Percentiles rank a stretch among this genome's conserved stretches.
phyloP scores from a whole-genome alignment of 164 flowering plant species.

The Berberis thunbergii region DNA sequence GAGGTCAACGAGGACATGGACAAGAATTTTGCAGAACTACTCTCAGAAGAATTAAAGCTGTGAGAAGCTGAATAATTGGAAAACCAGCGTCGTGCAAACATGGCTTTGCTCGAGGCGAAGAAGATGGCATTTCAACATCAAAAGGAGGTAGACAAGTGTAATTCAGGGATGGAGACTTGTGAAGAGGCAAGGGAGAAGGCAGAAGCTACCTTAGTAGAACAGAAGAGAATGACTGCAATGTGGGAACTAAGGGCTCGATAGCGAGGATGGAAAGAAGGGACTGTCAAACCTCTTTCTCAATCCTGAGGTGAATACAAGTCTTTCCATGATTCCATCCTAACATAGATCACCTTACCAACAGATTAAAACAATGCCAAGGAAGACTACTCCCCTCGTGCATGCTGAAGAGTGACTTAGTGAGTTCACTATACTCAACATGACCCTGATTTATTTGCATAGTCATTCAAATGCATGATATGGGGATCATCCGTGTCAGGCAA shows the following conservation, averaged over 20 bases:
- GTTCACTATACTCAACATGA: too few species aligned
- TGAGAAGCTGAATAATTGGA: constrained; percentile 42
- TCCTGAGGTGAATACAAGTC: constrained; percentile 1
- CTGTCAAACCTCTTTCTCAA: constrained; percentile 29
- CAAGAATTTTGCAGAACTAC: constrained; percentile 37
- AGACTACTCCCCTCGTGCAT: too few species aligned
- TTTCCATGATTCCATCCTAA: too few species aligned
- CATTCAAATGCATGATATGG: too few species aligned
- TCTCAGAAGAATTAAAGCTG: constrained; percentile 41
- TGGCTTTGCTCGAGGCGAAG: constrained; percentile 37
- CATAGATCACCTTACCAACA: too few species aligned
- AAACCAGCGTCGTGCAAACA: constrained; percentile 38
- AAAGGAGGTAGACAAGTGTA: constrained; percentile 45
- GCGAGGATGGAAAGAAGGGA: constrained; percentile 82
- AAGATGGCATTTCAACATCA: constrained; percentile 34
- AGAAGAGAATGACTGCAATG: constrained; percentile 35
- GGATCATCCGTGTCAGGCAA: too few species aligned
- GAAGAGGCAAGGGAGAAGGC: constrained; percentile 38
- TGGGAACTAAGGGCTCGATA: constrained; percentile 91
- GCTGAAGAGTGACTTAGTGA: too few species aligned
- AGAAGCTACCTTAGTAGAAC: constrained; percentile 22
- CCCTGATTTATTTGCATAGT: too few species aligned
- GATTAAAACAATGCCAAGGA: too few species aligned
- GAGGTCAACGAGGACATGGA: constrained; percentile 40
- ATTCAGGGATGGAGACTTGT: constrained; percentile 39